Conservation (phyloP, 805 yeast species). For the Yamadazyma sp. region DNA sequence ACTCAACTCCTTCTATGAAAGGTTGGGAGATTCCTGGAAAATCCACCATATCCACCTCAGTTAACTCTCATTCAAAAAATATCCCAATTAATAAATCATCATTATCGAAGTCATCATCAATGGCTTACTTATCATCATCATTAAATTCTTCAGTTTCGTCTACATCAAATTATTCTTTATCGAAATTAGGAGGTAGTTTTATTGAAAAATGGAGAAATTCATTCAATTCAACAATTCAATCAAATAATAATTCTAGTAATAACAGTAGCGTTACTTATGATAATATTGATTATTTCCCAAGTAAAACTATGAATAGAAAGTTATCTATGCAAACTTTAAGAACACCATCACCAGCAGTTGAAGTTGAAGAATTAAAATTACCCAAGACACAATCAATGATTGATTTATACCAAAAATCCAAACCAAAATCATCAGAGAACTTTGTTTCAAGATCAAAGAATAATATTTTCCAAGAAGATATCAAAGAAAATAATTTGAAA, state of each 20-base stretch:
- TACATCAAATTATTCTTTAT: constrained; percentile 37
- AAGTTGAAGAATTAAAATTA: constrained; percentile 25
- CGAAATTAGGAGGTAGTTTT: constrained; percentile 41
- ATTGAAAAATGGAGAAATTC: constrained; percentile 44
- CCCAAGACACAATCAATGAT: constrained; percentile 34
- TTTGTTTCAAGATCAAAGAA: constrained; percentile 21
- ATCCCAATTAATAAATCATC: constrained; percentile 22
- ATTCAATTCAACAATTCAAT: constrained; percentile 18
- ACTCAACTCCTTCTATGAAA: constrained; percentile 27
- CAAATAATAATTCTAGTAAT: not conserved
- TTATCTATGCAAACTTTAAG: constrained; percentile 27
- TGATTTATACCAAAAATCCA: constrained; percentile 19
- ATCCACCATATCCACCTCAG: constrained; percentile 20
- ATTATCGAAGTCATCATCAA: constrained; percentile 34
- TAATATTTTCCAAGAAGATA: constrained; percentile 19
- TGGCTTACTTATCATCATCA: constrained; percentile 41
- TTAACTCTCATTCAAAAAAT: constrained; percentile 8
- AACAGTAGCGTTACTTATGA: constrained; percentile 6
- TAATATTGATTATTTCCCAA: constrained; percentile 10
- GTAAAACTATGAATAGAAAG: constrained; percentile 10
- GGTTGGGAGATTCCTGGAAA: constrained; percentile 50
- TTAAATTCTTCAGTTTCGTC: constrained; percentile 36
- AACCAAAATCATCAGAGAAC: constrained; percentile 8
- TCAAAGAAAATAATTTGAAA: constrained; percentile 13
- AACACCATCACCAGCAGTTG: constrained; percentile 36